Evolutionary conservation across 495 filamentous ascomycete genomes (phyloP).

Genomic region (Rostrohypoxylon terebratum): DNA sequence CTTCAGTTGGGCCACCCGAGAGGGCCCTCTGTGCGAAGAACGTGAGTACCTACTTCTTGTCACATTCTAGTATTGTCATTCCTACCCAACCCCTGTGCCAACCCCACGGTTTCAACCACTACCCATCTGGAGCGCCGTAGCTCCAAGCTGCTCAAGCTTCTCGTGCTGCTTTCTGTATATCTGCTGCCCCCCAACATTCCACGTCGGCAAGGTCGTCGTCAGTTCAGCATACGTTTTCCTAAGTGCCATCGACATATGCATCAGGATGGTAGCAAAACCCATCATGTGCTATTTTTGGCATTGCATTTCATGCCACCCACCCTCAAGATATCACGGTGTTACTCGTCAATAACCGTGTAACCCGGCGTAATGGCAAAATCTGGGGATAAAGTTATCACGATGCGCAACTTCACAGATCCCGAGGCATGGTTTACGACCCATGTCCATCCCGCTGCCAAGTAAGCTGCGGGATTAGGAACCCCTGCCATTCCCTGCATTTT

Average conservation of each 20-base stretch:
- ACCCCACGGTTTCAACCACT: slow-evolving; percentile 34
- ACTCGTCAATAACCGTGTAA: slow-evolving; percentile 24
- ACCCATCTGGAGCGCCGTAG: slow-evolving; percentile 28
- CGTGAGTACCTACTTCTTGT: slow-evolving; percentile 69
- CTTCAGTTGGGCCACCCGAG: slow-evolving; percentile 93
- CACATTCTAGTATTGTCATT: slow-evolving; percentile 35
- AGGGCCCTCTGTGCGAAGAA: slow-evolving; percentile 98
- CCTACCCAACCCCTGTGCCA: slow-evolving; percentile 45
- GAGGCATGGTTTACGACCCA: slow-evolving; percentile 31
- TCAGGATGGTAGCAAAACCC: slow-evolving; percentile 2
- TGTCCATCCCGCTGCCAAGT: slow-evolving; percentile 30
- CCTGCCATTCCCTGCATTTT: slow-evolving; percentile 30
- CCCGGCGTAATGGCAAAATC: slow-evolving; percentile 18
- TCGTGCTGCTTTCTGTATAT: slow-evolving; percentile 4
- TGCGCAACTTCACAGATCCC: slow-evolving; percentile 26
- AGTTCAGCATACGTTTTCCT: slow-evolving; percentile 9
- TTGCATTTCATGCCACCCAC: slow-evolving; percentile 18
- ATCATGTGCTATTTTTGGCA: slow-evolving; percentile 5
- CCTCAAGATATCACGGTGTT: slow-evolving; percentile 17
- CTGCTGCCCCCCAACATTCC: slow-evolving; percentile 6
- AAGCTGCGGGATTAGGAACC: slow-evolving; percentile 35
- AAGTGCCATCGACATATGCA: slow-evolving; percentile 8
- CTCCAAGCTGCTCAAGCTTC: background rate
- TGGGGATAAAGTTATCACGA: slow-evolving; percentile 36
- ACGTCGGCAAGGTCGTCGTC: slow-evolving; percentile 13